phyloP scores from a whole-genome alignment of 2,329 filamentous ascomycete species.

The Albifimbria verrucaria region DNA sequence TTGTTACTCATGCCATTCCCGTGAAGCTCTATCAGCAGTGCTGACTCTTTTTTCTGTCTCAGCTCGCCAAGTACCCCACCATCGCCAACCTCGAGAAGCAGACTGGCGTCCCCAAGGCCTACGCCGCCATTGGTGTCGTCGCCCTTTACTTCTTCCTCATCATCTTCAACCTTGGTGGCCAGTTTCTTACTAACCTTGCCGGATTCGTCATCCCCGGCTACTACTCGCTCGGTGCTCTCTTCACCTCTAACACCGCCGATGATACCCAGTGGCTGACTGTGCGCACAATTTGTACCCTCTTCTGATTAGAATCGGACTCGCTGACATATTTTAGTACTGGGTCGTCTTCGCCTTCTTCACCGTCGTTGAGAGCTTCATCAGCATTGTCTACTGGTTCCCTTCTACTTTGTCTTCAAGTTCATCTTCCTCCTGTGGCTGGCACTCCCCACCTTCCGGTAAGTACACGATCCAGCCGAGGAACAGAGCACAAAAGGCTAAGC shows the following conservation, averaged over 20 bases:
- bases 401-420: conserved; percentile 99
- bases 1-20: conserved; percentile 14
- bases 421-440: conserved; percentile 96
- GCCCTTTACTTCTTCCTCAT: conserved; percentile 87
- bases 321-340: conserved; percentile 67
- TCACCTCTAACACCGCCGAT: conserved; percentile 67
- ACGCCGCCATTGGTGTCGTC: conserved; percentile 71
- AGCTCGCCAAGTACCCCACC: conserved; percentile 83
- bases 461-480: conserved; percentile 16
- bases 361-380: conserved; percentile 77
- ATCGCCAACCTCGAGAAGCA: conserved; percentile 86
- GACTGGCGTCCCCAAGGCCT: conserved; percentile 79
- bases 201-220: conserved; percentile 81
- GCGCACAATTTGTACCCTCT: conserved; percentile 32
- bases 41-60: conserved; percentile 11
- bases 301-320: conserved; percentile 8
- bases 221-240: conserved; percentile 78
- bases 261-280: conserved; percentile 80
- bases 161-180: conserved; percentile 87
- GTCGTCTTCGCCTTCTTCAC: conserved; percentile 81
- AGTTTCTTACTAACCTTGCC: conserved; percentile 82
- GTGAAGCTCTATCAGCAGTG: conserved; percentile 11
- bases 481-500: conserved; percentile 9
- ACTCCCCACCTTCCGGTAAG: conserved; percentile 89
- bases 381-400: conserved; percentile 93